Evolutionary conservation across 1,284 basidiomycete genomes (phyloP).

Genomic region (Fomitopsis betulina): DNA sequence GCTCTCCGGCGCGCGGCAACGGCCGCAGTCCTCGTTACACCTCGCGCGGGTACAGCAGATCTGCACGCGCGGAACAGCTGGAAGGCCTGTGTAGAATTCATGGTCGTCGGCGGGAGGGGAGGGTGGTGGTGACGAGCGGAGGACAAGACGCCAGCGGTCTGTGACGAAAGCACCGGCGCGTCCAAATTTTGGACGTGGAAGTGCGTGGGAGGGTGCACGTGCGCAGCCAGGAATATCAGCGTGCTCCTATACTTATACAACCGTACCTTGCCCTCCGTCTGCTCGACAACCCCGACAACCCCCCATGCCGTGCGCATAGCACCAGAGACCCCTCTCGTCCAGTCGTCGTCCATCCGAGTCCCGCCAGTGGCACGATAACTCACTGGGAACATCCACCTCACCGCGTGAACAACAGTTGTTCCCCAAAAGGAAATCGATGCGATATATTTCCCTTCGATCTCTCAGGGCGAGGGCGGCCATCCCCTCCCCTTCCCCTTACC

Average conservation of each 20-base stretch:
- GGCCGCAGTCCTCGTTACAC: slow-evolving; percentile 32
- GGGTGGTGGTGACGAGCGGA: slow-evolving; percentile 14
- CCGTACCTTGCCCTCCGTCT: background rate
- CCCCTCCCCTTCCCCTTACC: slow-evolving; percentile 36
- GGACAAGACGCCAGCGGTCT: slow-evolving; percentile 20
- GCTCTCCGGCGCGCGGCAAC: slow-evolving; percentile 23
- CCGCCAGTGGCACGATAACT: background rate
- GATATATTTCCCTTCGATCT: slow-evolving; percentile 5
- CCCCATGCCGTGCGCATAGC: background rate
- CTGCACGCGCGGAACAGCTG: slow-evolving; percentile 54
- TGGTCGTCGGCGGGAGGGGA: slow-evolving; percentile 22
- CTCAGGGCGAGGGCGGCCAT: slow-evolving; percentile 16
- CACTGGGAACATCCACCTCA: background rate
- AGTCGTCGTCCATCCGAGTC: background rate
- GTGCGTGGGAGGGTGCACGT: slow-evolving; percentile 14
- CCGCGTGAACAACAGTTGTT: slow-evolving; percentile 14
- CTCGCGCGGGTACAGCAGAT: slow-evolving; percentile 45
- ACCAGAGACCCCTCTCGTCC: slow-evolving; percentile 1
- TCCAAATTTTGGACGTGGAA: slow-evolving; percentile 9
- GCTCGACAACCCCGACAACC: background rate
- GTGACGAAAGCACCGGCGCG: slow-evolving; percentile 4
- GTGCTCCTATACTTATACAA: background rate
- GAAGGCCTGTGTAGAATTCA: slow-evolving; percentile 48
- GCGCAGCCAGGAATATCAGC: slow-evolving; percentile 1
- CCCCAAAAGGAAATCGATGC: slow-evolving; percentile 24